phyloP scores from a whole-genome alignment of 306 rosid species.

The Ceratonia siliqua region DNA sequence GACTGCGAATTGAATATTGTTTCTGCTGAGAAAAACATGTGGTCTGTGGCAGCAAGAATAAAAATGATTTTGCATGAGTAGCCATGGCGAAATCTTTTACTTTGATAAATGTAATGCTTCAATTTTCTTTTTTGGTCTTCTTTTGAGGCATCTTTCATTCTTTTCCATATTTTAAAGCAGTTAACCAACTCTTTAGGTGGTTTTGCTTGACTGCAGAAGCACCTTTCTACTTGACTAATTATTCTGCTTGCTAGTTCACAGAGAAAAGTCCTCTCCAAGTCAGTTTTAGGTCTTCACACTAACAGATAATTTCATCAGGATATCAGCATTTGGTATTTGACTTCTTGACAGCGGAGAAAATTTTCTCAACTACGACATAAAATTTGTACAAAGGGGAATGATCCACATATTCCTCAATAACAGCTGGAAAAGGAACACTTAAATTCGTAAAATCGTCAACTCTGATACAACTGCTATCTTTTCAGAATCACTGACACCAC shows the following conservation, averaged over 20 bases:
- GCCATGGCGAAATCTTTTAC: constrained; percentile 9
- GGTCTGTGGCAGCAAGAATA: constrained; percentile 50
- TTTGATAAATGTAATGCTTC: no score
- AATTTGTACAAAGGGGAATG: constrained; percentile 81
- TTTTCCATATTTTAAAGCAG: background rate
- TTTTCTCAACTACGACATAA: constrained; percentile 70
- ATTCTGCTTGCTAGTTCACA: background rate
- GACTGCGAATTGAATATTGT: constrained; percentile 47
- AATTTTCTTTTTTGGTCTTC: no score
- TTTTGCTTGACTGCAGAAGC: background rate
- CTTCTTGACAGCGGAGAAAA: constrained; percentile 71
- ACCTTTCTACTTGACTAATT: background rate
- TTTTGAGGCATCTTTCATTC: background rate
- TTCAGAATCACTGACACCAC: constrained; percentile 79
- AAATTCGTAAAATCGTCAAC: constrained; percentile 61
- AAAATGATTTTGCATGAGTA: constrained; percentile 14
- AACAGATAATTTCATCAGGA: constrained; percentile 46
- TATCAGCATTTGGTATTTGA: constrained; percentile 71
- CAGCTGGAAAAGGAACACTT: constrained; percentile 82
- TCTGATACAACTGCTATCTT: constrained; percentile 73
- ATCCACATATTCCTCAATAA: constrained; percentile 87
- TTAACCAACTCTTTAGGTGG: background rate
- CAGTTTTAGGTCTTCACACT: constrained; percentile 57
- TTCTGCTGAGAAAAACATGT: constrained; percentile 41
- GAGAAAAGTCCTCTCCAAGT: no score